Evolutionary conservation across 2,329 filamentous ascomycete genomes (phyloP), one percentile per base, ranked within the genome.

Genomic region (Neocatenulostroma microsporum): DNA sequence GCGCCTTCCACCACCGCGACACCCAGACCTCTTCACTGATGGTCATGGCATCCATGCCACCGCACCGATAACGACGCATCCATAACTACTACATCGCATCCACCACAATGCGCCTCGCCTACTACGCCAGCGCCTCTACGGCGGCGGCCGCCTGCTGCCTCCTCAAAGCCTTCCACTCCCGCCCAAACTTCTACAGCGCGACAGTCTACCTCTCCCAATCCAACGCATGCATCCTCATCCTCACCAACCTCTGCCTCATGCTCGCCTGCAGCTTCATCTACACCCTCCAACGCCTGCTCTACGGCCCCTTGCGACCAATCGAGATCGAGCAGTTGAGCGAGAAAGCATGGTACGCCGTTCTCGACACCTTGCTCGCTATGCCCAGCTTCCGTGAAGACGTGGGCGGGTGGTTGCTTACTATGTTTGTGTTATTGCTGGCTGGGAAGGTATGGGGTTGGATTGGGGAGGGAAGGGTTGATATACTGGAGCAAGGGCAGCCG

Each of bases 361-460:
- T 89, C 30, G 91, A 98, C 66, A 98, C 91, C 46, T 85, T 88
- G 56, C 71, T 98, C 46, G 91, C 91, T 20, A 96, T 98, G 89
- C 95, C 91, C 20, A 94, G 94, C 47, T 96, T 98, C 62, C 75
- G 91, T 29, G 91, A 95, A 46, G 88, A 96, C 59, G 79, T 98
- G 13, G 89, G 91, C 29, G 84, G 83, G 27, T 93, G 87, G 80
- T 94, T 96, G 56, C 70, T 98, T 41, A 79, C 91, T 54, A 96
- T 98, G 88, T 96, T 98, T 61, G 84, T 93, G 12, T 80, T 82
- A 18, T 73, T 98, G 25, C 76, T 98, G 30, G 89, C 87, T 3
- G 88, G 88, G 37, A 96, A 96, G 65, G 83, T 98, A 31, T 98
- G 93, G 88, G 85, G 87, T 37, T 98, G 93, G 91, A 94, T 98